phyloP scores from a whole-genome alignment of 1,284 basidiomycete genomes.

The Pholiota adiposa region DNA sequence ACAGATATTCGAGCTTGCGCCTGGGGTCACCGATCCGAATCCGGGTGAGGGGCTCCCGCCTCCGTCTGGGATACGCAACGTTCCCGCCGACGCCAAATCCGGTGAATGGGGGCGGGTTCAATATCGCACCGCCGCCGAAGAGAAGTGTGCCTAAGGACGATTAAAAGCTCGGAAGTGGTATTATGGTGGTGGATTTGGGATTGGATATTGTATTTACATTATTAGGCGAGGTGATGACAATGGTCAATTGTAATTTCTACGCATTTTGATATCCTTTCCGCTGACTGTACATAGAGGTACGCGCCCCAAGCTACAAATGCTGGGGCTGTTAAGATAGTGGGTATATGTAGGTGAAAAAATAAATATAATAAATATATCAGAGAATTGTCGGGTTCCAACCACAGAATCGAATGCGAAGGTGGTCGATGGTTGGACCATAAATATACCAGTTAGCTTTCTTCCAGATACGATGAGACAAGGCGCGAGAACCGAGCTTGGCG shows the following conservation, averaged over 20 bases:
- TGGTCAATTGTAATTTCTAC: slow-evolving; percentile 3
- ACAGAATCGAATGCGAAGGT: background rate
- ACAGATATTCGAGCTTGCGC: no score
- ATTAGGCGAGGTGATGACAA: background rate
- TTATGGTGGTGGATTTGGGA: background rate
- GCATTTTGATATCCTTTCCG: no score
- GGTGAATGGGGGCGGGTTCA: slow-evolving; percentile 19
- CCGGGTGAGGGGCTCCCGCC: slow-evolving; percentile 7
- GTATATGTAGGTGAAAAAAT: background rate
- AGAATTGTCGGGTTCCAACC: background rate
- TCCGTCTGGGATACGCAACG: slow-evolving; percentile 16
- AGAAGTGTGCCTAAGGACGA: slow-evolving; percentile 21
- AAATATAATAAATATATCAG: background rate
- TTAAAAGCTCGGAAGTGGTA: background rate
- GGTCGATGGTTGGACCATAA: background rate
- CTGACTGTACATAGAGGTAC: no score
- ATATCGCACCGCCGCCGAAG: slow-evolving; percentile 20
- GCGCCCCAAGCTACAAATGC: no score
- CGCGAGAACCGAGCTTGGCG: background rate
- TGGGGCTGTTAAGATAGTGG: background rate
- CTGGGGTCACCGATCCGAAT: no score
- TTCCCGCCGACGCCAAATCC: slow-evolving; percentile 24
- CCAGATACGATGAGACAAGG: background rate
- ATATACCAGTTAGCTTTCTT: background rate
- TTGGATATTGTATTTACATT: background rate